Evolutionary conservation across 495 filamentous ascomycete species (phyloP).

Genomic region (Penicillium mononematosum): DNA sequence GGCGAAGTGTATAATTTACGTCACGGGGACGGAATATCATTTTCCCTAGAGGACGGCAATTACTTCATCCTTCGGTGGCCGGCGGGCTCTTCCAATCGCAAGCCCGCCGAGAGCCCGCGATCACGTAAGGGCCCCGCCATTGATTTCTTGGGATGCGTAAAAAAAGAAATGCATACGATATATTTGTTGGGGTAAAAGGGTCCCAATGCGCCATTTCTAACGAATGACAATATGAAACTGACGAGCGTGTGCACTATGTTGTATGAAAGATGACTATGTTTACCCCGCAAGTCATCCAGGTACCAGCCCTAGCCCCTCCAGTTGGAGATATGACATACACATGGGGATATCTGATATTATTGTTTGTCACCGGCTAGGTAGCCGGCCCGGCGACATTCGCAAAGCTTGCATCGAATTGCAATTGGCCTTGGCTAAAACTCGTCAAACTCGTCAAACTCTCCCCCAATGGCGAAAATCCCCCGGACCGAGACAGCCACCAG

Average conservation of each 20-base stretch:
- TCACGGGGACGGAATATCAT: conserved; percentile 10
- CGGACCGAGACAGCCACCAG: conserved; percentile 16
- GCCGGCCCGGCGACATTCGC: conserved; percentile 21
- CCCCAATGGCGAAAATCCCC: conserved; percentile 28
- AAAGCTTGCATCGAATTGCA: background rate
- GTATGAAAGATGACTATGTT: background rate
- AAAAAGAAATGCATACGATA: conserved; percentile 4
- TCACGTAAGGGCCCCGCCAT: conserved; percentile 31
- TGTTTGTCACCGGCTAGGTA: background rate
- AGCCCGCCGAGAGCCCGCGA: conserved; percentile 24
- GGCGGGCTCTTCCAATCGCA: conserved; percentile 30
- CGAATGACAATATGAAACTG: background rate
- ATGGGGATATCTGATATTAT: background rate
- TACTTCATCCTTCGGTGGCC: conserved; percentile 25
- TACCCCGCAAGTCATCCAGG: conserved; percentile 34
- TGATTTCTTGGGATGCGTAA: conserved; percentile 6
- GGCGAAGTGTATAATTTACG: conserved; percentile 1
- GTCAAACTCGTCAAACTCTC: background rate
- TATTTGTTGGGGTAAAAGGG: conserved; percentile 7
- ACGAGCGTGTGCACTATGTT: background rate
- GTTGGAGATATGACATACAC: conserved; percentile 17
- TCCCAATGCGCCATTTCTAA: conserved; percentile 10
- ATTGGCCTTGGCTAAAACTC: background rate
- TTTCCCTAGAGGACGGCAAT: conserved; percentile 3
- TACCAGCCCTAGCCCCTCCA: conserved; percentile 23